Evolutionary conservation across 495 filamentous ascomycete species (phyloP).

Genomic region (Talaromyces stipitatus): DNA sequence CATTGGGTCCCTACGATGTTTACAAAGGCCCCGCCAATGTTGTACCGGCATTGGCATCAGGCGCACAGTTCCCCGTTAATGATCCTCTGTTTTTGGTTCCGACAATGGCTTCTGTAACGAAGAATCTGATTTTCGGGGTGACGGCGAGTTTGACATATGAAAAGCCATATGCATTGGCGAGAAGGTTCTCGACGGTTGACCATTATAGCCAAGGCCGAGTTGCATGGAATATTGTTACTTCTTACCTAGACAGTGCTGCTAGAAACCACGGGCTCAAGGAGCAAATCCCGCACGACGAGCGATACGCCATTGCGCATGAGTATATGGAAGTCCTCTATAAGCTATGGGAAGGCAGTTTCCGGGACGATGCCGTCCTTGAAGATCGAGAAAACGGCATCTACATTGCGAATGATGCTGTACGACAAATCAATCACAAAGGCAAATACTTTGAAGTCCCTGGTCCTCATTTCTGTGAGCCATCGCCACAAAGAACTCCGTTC

Average conservation of each 20-base stretch:
- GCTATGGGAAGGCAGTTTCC: slow-evolving; percentile 52
- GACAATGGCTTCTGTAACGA: slow-evolving; percentile 51
- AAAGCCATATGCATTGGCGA: slow-evolving; percentile 51
- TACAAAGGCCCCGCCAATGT: slow-evolving; percentile 25
- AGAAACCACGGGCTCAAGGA: slow-evolving; percentile 42
- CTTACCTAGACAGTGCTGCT: slow-evolving; percentile 51
- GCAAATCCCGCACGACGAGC: slow-evolving; percentile 48
- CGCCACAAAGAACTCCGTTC: slow-evolving; percentile 51
- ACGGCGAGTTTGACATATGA: slow-evolving; percentile 48
- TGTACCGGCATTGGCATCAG: slow-evolving; percentile 18
- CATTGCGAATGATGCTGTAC: slow-evolving; percentile 40
- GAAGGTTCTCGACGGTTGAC: slow-evolving; percentile 50
- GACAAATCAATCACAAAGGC: slow-evolving; percentile 49
- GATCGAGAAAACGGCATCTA: slow-evolving; percentile 40
- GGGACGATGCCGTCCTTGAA: slow-evolving; percentile 46
- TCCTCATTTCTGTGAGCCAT: slow-evolving; percentile 47
- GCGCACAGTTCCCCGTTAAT: slow-evolving; percentile 26
- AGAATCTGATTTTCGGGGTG: slow-evolving; percentile 45
- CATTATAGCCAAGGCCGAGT: slow-evolving; percentile 50
- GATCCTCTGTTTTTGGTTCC: slow-evolving; percentile 42
- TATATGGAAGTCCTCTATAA: slow-evolving; percentile 56
- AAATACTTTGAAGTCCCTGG: slow-evolving; percentile 51
- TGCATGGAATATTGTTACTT: slow-evolving; percentile 55
- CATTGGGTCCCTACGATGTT: slow-evolving; percentile 24
- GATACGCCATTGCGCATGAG: slow-evolving; percentile 52